Base-by-base conservation (phyloP, 805 yeast genomes). In the Clavispora carvajalis region DNA sequence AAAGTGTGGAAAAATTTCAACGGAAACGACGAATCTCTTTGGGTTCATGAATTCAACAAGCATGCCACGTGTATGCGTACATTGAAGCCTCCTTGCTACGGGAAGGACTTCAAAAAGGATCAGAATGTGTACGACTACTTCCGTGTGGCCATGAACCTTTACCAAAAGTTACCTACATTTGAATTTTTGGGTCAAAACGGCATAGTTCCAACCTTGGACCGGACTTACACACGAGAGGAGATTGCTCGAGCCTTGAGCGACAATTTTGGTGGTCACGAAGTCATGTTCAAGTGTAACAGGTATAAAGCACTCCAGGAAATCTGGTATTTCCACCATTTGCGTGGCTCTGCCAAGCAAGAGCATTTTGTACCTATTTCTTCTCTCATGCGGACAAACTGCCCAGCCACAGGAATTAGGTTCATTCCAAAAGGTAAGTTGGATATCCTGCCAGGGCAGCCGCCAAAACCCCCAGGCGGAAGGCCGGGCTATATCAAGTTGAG, bases 381-480 rank as follows among this genome's bases (percentile, higher is more conserved):
- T 2, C 53, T 79, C 41, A 56, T 73, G 21, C 62, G 69, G 17
- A 67, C 85, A 4, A 71, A 76, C 38, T 91, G 98, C 62, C 88
- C 89, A 3, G 73, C 64, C 1, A 50, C 62, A 5, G 90, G 88
- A 3, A 83, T 91, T 54, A 75, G 72, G 51, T 86, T 76, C 58
- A 68, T 77, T 35, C 97, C 95, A 19, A 88, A 88, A 62, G 74
- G 76, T 12, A 30, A 43, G 11, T 37, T 36, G 12, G 19, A 19
- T 8, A 17, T 47, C 10, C 46, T 43, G 3, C 50, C 50, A n/a
- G 28, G 33, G n/a, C 49, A 38, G 23, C 51, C 51, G n/a, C 52
- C 52, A 2, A 38, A 44, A 21, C 24, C 37, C 18, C 50, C 53
- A 15, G 33, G 29, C 11, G 47, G 47, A 2, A 33, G 46, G 15